Evolutionary conservation across 2,329 filamentous ascomycete genomes (phyloP).

Genomic region (Fusarium sp.): DNA sequence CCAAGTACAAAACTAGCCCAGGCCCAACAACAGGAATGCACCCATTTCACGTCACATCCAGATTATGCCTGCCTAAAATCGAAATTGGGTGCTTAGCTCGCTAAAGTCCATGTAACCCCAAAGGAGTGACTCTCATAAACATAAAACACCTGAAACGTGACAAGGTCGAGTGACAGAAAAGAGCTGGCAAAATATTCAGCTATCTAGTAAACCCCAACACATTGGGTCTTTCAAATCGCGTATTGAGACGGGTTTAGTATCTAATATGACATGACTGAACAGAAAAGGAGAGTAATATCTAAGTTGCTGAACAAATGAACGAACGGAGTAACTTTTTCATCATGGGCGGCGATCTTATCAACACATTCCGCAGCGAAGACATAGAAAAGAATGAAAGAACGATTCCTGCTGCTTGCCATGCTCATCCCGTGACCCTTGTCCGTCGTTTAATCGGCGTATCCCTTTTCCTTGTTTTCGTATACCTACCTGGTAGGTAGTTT

Average conservation of each 20-base stretch:
- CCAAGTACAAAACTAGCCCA: constrained; percentile 5
- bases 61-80: constrained; percentile 18
- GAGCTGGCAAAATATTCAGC: constrained; percentile 9
- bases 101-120: constrained; percentile 21
- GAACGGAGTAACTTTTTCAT: neutral
- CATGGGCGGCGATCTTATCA: neutral
- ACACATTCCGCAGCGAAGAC: neutral
- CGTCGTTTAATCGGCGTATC: neutral
- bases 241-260: constrained; percentile 10
- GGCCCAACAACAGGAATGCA: constrained; percentile 3
- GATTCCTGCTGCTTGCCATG: neutral
- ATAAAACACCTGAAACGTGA: constrained; percentile 11
- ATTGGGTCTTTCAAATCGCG: neutral
- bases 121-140: constrained; percentile 3
- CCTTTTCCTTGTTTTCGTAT: constrained; percentile 15
- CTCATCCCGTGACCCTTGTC: neutral
- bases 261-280: constrained; percentile 20
- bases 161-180: neutral
- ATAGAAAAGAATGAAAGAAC: neutral
- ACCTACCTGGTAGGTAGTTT: constrained; percentile 7
- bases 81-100: constrained; percentile 15
- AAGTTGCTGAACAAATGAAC: constrained; percentile 8
- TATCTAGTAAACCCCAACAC: constrained; percentile 14
- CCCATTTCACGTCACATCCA: constrained; percentile 5
- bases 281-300: constrained; percentile 37